Base-by-base conservation (phyloP, 2,329 filamentous ascomycete species). In the Calonectria pseudoreteaudii region DNA sequence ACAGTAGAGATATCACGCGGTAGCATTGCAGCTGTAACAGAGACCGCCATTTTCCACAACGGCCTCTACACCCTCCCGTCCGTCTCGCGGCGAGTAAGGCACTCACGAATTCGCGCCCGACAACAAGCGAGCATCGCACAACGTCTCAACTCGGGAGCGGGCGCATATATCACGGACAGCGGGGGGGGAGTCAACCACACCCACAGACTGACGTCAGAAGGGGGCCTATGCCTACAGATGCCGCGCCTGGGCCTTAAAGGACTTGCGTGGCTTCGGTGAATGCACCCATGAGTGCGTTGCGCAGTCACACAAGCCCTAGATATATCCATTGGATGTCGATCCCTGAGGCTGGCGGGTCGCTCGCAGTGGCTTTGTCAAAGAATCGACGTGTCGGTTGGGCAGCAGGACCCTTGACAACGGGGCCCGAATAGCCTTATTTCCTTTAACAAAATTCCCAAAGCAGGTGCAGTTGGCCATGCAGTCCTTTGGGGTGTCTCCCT, bases 321-420 rank as follows among this genome's bases (percentile, higher is more conserved):
- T 58, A 65, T 52, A 50, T 68, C 58, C 38, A 72, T 72, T 72
- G 70, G 70, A 72, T 66, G 65, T 47, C 53, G 56, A 72, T 49
- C 41, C 58, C 28, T 53, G 53, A 50, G 52, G 70, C 70, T 69
- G 70, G 66, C 36, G 20, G 36, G 34, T 44, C 49, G 41, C n/a
- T 68, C 68, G 64, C 38, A 49, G 18, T 65, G 70, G 38, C 31
- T 60, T 36, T 41, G 65, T 64, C 47, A 58, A 38, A 69, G 41
- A 69, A 50, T 56, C 70, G 70, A 72, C 70, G 66, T 66, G 70
- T 72, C 70, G 70, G 38, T 68, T 68, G 71, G 71, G 71, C 66
- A 69, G 31, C 66, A 72, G 68, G 60, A 65, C 60, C 60, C 68
- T 41, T 41, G 36, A 52, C 68, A 36, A n/a, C 44, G 68, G 41